phyloP scores from a whole-genome alignment of 495 filamentous ascomycete species.

The Talaromyces ruber region DNA sequence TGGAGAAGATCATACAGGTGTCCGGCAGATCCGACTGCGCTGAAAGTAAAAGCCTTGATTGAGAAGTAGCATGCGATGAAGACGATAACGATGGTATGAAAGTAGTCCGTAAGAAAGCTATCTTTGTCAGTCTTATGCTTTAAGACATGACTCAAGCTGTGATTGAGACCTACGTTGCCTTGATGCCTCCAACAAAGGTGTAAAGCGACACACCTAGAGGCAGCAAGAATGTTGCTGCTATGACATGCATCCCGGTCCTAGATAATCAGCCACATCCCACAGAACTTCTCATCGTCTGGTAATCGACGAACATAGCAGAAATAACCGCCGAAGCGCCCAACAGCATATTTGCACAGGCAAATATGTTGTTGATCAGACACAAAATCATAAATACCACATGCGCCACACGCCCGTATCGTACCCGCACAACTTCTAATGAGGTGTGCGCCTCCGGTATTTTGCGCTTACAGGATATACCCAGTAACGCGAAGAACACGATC shows the following conservation, averaged over 20 bases:
- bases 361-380: conserved; percentile 34
- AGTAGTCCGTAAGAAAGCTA: conserved; percentile 38
- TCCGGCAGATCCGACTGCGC: no score
- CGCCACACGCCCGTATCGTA: conserved; percentile 23
- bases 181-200: conserved; percentile 38
- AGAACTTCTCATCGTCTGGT: no score
- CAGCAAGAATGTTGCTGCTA: conserved; percentile 33
- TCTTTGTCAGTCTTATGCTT: conserved; percentile 9
- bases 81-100: conserved; percentile 37
- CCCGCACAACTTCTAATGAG: conserved; percentile 30
- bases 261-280: not conserved
- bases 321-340: conserved; percentile 30
- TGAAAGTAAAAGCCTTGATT: no score
- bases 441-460: conserved; percentile 38
- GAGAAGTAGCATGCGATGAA: no score
- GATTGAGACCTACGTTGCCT: conserved; percentile 29
- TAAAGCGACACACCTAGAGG: conserved; percentile 36
- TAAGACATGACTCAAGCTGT: conserved; percentile 13
- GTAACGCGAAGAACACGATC: conserved; percentile 37
- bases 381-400: conserved; percentile 36
- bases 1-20: no score
- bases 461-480: conserved; percentile 39
- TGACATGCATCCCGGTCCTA: conserved; percentile 36
- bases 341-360: conserved; percentile 36
- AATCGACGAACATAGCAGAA: conserved; percentile 22